Base-by-base conservation (phyloP, 768 basidiomycete species). In the Leccinum barrowsii region DNA sequence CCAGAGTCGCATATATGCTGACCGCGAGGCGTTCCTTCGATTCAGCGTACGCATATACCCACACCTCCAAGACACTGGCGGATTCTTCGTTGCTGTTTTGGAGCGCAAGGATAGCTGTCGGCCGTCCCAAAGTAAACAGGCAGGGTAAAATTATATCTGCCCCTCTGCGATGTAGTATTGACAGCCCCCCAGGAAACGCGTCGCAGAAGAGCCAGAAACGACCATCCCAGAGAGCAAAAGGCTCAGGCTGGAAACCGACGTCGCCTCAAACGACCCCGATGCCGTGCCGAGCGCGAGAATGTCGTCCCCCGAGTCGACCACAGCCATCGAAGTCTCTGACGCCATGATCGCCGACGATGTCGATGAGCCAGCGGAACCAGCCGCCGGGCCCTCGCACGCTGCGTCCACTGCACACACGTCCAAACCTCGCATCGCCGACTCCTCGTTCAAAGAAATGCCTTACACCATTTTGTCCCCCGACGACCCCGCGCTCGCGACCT, bases 41-140 rank as follows among this genome's bases (percentile, higher is more conserved):
- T 13, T 21, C 35, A 97, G 94, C 65, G 75, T 98, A 72, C 83
- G 97, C 40, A 84, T 98, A 61, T 91, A 96, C 68, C 95, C 97
- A 2, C 95, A 98, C 70, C 76, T 97, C 8, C 97, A 98, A 73
- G 91, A 99, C 67, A 92, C 94, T 0, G 97, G 97, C 3, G 97
- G 94, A 0, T 99, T 99, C 75, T 99, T 97, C 69, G 86, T 99
- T n/a, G 94, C 94, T 11, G 89, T 97, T 0, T 72, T 98, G 35
- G 81, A 89, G 68, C 83, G 80, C 67, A 82, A 75, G 54, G 59
- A 63, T 15, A 58, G 26, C 10, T 50, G 58, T 32, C 57, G 62
- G 2, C 28, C 44, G 5, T 28, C 51, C 3, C 35, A 52, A n/a
- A 58, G 42, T 26, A 61, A 22, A 24, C 60, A 65, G 4, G 50